These are phyloP conservation scores for Apostasia ramifera DNA, from an alignment of 106 monocot species.

Conservation along the genomic window DNA sequence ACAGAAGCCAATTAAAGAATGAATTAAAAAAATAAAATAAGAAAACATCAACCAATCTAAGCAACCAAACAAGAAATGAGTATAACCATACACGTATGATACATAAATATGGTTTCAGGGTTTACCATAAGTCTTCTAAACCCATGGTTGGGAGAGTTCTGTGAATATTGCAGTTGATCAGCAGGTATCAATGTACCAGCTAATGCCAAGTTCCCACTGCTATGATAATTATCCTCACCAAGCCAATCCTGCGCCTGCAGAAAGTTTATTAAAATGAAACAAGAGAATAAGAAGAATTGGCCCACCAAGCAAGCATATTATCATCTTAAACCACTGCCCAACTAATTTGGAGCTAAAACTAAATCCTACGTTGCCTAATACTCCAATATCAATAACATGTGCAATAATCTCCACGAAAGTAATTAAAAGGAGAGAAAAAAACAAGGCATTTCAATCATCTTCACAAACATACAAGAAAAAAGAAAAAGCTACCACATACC, in stretches of 20 bases:
- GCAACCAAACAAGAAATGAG: background rate
- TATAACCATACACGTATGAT: background rate
- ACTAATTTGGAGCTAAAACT: too few species aligned
- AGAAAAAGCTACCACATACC: constrained; percentile 20
- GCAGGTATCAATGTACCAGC: constrained; percentile 13
- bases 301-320: too few species aligned
- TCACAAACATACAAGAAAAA: background rate
- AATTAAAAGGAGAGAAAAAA: too few species aligned
- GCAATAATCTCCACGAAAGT: too few species aligned
- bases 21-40: background rate
- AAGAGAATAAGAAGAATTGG: background rate
- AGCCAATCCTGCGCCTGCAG: constrained; percentile 30
- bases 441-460: too few species aligned
- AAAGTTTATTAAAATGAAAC: constrained; percentile 4
- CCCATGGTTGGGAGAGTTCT: constrained; percentile 25
- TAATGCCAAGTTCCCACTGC: constrained; percentile 7
- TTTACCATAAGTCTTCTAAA: constrained; percentile 28
- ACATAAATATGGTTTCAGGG: background rate
- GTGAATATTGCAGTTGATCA: constrained; percentile 16
- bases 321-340: too few species aligned
- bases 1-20: background rate
- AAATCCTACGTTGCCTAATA: too few species aligned
- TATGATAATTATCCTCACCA: constrained; percentile 26
- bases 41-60: background rate
- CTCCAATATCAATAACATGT: too few species aligned